Evolutionary conservation across 106 monocot genomes (phyloP).

Genomic region (Dactylorhiza incarnata): DNA sequence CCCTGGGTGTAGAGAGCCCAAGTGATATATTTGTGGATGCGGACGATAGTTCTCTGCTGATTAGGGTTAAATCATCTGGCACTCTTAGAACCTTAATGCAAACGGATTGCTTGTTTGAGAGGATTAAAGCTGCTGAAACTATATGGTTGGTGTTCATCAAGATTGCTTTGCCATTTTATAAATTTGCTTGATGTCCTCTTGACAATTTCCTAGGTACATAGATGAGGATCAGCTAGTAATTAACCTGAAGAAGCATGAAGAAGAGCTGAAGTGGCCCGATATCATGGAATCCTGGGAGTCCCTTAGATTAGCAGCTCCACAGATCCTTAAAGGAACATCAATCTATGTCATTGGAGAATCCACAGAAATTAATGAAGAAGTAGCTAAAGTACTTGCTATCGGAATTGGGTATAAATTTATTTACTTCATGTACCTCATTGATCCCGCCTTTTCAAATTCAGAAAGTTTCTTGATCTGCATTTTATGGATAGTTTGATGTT

Average conservation of each 20-base stretch:
- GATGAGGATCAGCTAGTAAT: slow-evolving; percentile 87
- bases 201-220: slow-evolving; percentile 49
- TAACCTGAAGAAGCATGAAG: slow-evolving; percentile 64
- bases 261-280: slow-evolving; percentile 85
- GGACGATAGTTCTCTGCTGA: slow-evolving; percentile 53
- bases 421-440: not conserved
- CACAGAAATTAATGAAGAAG: slow-evolving; percentile 72
- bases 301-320: slow-evolving; percentile 46
- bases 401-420: slow-evolving; percentile 59
- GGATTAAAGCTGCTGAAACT: slow-evolving; percentile 78
- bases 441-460: not conserved
- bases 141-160: slow-evolving; percentile 57
- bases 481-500: not conserved
- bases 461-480: not conserved
- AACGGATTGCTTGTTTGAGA: slow-evolving; percentile 45
- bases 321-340: slow-evolving; percentile 81
- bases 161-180: not conserved
- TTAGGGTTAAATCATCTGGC: slow-evolving; percentile 54
- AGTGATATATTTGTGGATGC: slow-evolving; percentile 70
- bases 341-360: slow-evolving; percentile 75
- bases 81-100: slow-evolving; percentile 56
- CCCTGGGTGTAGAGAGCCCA: slow-evolving; percentile 28
- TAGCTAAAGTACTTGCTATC: slow-evolving; percentile 63
- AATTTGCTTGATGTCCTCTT: not conserved
- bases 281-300: slow-evolving; percentile 81